Evolutionary conservation across 1,284 basidiomycete genomes (phyloP).

Genomic region (Ustilago lituana): DNA sequence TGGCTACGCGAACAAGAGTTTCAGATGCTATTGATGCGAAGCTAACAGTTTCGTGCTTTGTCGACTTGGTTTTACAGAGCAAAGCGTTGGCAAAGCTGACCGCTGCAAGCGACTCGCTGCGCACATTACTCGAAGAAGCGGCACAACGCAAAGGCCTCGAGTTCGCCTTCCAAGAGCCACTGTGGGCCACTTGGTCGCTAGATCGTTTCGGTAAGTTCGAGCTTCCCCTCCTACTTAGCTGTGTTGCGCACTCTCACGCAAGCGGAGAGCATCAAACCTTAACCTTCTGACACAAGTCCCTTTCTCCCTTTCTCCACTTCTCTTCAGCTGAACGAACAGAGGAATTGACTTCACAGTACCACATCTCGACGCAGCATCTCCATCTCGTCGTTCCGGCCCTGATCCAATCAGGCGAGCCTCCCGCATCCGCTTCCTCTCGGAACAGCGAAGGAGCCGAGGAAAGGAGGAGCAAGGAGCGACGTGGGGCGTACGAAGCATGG

Average conservation of each 20-base stretch:
- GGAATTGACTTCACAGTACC: conserved; percentile 36
- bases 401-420: conserved; percentile 32
- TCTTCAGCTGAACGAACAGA: conserved; percentile 23
- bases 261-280: neutral
- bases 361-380: conserved; percentile 39
- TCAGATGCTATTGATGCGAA: neutral
- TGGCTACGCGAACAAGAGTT: neutral
- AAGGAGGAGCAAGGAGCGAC: conserved; percentile 14
- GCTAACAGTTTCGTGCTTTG: neutral
- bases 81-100: conserved; percentile 45
- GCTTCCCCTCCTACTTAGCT: no score
- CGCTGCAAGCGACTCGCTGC: conserved; percentile 32
- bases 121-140: conserved; percentile 43
- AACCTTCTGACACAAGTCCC: neutral
- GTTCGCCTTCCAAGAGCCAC: conserved; percentile 43
- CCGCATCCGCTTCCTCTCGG: neutral
- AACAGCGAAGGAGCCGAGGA: conserved; percentile 10
- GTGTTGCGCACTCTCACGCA: neutral
- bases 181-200: conserved; percentile 62
- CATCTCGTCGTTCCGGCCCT: conserved; percentile 32
- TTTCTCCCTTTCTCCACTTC: neutral
- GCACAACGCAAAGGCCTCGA: conserved; percentile 41
- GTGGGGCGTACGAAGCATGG: conserved; percentile 45
- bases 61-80: conserved; percentile 8
- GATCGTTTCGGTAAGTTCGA: conserved; percentile 54